Conservation (phyloP, 2,329 filamentous ascomycete genomes). For the Cladosporium sp. region DNA sequence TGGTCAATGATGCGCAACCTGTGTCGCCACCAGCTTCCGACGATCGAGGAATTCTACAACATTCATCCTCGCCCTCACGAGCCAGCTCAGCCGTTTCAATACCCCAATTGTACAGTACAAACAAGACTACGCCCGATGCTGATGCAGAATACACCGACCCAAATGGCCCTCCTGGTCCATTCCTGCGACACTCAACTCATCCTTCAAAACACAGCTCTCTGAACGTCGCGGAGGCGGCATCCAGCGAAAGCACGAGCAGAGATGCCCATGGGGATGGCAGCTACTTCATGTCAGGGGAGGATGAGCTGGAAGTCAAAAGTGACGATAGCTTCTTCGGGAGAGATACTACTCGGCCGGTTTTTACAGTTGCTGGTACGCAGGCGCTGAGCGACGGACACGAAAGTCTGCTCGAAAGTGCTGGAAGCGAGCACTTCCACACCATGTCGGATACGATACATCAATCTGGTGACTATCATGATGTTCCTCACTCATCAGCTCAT, state of each 20-base stretch:
- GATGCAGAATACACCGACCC: conserved; percentile 34
- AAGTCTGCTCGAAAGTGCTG: neutral
- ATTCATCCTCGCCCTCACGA: conserved; percentile 14
- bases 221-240: conserved; percentile 24
- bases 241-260: neutral
- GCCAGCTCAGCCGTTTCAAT: conserved; percentile 21
- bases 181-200: conserved; percentile 36
- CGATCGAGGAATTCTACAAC: conserved; percentile 1
- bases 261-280: neutral
- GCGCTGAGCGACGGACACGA: conserved; percentile 7
- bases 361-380: neutral
- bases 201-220: conserved; percentile 49
- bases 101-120: conserved; percentile 16
- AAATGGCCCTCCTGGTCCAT: conserved; percentile 29
- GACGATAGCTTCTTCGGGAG: neutral
- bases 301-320: conserved; percentile 10
- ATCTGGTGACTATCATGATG: neutral
- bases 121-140: conserved; percentile 26
- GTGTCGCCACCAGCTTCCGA: conserved; percentile 38
- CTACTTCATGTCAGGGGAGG: neutral
- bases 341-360: neutral
- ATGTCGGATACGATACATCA: neutral
- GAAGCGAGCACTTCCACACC: neutral
- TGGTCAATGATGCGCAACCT: conserved; percentile 40
- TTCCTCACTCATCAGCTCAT: neutral